A percentile compares a stretch with the other conserved stretches of the same genome.
Evolutionary conservation across 164 flowering plant species (phyloP).

Genomic region (Macadamia tetraphylla): DNA sequence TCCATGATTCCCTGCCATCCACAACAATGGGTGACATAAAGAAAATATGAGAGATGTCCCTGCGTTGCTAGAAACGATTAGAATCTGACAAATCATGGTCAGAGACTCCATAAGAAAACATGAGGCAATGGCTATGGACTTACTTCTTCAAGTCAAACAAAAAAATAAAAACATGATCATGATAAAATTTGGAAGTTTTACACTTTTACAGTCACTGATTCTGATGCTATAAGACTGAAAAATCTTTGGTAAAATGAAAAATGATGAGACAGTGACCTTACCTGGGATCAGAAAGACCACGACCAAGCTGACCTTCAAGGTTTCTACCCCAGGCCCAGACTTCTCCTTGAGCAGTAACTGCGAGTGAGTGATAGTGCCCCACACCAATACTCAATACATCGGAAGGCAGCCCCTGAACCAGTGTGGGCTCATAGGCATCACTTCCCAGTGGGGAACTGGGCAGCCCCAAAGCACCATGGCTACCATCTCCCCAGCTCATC

Average conservation of each 20-base stretch:
- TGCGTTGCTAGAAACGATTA: too few species aligned
- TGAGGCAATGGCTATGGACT: too few species aligned
- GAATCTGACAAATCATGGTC: too few species aligned
- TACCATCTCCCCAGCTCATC: slow-evolving; percentile 92
- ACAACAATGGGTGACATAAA: neutral
- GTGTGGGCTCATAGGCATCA: slow-evolving; percentile 83
- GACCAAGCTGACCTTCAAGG: slow-evolving; percentile 76
- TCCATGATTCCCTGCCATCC: slow-evolving; percentile 54
- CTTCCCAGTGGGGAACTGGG: slow-evolving; percentile 36
- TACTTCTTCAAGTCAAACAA: too few species aligned
- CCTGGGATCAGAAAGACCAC: slow-evolving; percentile 48
- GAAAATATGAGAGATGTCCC: too few species aligned
- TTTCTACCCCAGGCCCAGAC: slow-evolving; percentile 98
- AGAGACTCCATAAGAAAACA: too few species aligned
- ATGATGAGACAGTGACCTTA: slow-evolving; percentile 10
- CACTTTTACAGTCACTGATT: too few species aligned
- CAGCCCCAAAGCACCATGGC: slow-evolving; percentile 80
- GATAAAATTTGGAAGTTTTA: too few species aligned
- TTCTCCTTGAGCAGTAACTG: slow-evolving; percentile 59
- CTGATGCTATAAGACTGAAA: too few species aligned
- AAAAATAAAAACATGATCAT: too few species aligned
- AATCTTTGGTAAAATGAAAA: neutral
- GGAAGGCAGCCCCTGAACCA: slow-evolving; percentile 54
- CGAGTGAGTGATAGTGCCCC: slow-evolving; percentile 97
- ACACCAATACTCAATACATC: slow-evolving; percentile 49